Percentiles rank a stretch among this genome's conserved stretches.
Conservation (phyloP, 2,329 filamentous ascomycete genomes). For the Claviceps africana region DNA sequence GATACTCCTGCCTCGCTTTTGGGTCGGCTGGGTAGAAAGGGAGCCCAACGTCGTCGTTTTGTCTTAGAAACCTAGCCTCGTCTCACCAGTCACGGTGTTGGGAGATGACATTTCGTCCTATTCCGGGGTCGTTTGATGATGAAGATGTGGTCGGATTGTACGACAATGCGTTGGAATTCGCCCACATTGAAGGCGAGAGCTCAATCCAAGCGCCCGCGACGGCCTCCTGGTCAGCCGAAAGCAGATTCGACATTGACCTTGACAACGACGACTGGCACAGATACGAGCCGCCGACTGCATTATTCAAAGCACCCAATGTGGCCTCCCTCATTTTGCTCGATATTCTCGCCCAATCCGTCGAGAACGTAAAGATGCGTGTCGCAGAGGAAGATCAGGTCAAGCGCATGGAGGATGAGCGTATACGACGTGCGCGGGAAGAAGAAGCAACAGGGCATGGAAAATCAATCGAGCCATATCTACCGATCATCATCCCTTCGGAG, state of each 20-base stretch:
- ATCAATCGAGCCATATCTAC: slow-evolving; percentile 22
- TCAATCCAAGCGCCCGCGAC: slow-evolving; percentile 8
- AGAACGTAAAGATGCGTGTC: slow-evolving; percentile 27
- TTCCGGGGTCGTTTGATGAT: slow-evolving; percentile 17
- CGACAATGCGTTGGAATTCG: slow-evolving; percentile 15
- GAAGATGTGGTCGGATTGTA: slow-evolving; percentile 18
- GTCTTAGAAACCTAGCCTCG: not conserved
- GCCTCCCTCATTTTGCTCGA: slow-evolving; percentile 26
- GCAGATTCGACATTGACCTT: slow-evolving; percentile 13
- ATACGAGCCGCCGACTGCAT: slow-evolving; percentile 30
- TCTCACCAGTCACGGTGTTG: slow-evolving; percentile 1
- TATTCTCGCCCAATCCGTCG: slow-evolving; percentile 30
- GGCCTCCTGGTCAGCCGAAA: slow-evolving; percentile 11
- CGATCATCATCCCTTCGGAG: slow-evolving; percentile 16
- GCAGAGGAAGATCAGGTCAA: slow-evolving; percentile 16
- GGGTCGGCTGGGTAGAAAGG: too few relatives aligned
- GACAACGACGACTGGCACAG: slow-evolving; percentile 28
- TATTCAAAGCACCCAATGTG: slow-evolving; percentile 24
- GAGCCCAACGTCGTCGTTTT: too few relatives aligned
- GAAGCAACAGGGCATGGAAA: slow-evolving; percentile 13
- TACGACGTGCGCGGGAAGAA: slow-evolving; percentile 10
- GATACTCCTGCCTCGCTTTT: not conserved
- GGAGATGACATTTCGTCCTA: slow-evolving; percentile 9
- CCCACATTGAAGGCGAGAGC: slow-evolving; percentile 14
- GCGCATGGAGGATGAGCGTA: slow-evolving; percentile 16